Conservation (phyloP, 306 rosid species). For the Hippophae gyantsensis region DNA sequence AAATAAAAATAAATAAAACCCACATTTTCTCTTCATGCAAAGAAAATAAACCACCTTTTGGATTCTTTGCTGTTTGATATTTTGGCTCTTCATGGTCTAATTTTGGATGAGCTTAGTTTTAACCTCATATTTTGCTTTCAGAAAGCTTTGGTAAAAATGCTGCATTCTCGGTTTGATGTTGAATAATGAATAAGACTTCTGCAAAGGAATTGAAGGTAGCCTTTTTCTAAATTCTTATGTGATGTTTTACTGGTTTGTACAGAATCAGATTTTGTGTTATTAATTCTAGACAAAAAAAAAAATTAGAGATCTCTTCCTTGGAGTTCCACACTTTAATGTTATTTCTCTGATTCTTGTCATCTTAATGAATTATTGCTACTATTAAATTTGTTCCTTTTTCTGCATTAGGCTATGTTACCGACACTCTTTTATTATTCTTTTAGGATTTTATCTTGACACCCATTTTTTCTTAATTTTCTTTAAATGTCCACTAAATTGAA, state of each 20-base stretch:
- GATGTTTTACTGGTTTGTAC: not conserved
- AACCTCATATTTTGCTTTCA: slow-evolving; percentile 9
- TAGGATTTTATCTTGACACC: too few species aligned
- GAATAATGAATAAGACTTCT: slow-evolving; percentile 21
- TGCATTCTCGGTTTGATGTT: slow-evolving; percentile 14
- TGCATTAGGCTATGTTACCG: too few species aligned
- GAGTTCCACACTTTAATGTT: not conserved
- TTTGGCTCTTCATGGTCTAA: slow-evolving; percentile 17
- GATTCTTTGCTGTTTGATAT: slow-evolving; percentile 13
- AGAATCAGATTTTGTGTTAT: slow-evolving; percentile 1
- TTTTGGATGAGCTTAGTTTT: slow-evolving; percentile 2
- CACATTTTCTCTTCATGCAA: slow-evolving; percentile 38
- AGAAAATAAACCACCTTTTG: slow-evolving; percentile 19
- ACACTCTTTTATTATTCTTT: too few species aligned
- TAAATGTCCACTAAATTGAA: too few species aligned
- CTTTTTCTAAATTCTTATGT: slow-evolving; percentile 11
- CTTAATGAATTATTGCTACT: not conserved
- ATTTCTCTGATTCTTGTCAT: not conserved
- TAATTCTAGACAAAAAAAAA: not conserved
- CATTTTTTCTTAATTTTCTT: too few species aligned
- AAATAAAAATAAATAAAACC: slow-evolving; percentile 1
- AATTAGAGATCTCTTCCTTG: not conserved
- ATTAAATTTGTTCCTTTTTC: not conserved
- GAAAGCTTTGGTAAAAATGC: slow-evolving; percentile 10
- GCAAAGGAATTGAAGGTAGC: slow-evolving; percentile 29